These are phyloP conservation scores for Eragrostis curvula DNA, from an alignment of 176 grass and related monocot species.

Conservation along the genomic window DNA sequence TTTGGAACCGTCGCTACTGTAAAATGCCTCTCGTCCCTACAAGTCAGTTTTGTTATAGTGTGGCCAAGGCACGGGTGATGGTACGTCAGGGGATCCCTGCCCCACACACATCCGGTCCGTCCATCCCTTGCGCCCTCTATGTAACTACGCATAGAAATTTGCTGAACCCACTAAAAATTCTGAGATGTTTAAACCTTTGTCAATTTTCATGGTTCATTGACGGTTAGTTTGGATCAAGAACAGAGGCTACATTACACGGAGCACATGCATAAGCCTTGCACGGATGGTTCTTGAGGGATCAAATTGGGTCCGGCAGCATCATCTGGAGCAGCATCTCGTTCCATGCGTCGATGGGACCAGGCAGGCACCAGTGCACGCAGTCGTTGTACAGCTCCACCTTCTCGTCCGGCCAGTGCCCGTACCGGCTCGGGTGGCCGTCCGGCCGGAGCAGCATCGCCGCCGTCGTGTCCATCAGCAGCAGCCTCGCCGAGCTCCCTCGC, in stretches of 20 bases:
- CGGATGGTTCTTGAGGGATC: background rate
- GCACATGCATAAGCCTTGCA: background rate
- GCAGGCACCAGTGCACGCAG: slow-evolving; percentile 67
- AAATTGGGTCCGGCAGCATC: slow-evolving; percentile 15
- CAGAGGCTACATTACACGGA: background rate
- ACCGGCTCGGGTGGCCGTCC: slow-evolving; percentile 72
- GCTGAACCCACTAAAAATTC: no score
- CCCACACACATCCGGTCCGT: no score
- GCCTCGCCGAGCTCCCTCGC: background rate
- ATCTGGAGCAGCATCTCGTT: slow-evolving; percentile 64
- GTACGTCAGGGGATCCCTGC: no score
- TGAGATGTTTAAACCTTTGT: background rate
- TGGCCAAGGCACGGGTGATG: no score
- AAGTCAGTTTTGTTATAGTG: no score
- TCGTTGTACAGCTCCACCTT: slow-evolving; percentile 64
- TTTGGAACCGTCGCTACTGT: no score
- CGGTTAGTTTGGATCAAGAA: background rate
- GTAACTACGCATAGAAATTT: no score
- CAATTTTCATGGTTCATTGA: background rate
- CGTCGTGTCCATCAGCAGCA: slow-evolving; percentile 61
- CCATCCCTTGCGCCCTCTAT: no score
- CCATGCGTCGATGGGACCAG: slow-evolving; percentile 55
- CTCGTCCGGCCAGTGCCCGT: slow-evolving; percentile 54
- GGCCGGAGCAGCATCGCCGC: slow-evolving; percentile 58
- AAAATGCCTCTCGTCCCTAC: no score